These are phyloP conservation scores for Myxozyma neotropica DNA, from an alignment of 805 yeast genomes.

Conservation along the genomic window DNA sequence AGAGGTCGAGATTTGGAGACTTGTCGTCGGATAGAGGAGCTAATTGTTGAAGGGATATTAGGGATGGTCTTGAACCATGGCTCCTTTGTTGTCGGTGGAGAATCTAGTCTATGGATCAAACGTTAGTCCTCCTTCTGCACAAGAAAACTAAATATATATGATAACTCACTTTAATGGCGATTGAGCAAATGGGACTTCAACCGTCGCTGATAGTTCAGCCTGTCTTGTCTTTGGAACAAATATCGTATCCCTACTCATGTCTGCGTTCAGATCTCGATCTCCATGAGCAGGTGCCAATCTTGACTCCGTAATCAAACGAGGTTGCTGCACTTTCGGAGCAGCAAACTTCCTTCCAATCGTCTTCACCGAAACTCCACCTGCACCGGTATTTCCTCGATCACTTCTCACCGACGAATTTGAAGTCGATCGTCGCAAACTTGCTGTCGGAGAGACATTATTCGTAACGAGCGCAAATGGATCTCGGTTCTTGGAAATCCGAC, in stretches of 20 bases:
- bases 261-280: not conserved
- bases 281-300: not conserved
- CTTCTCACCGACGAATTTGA: constrained; percentile 4
- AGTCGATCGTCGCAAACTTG: not conserved
- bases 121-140: too few species aligned
- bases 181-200: not conserved
- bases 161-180: constrained; percentile 1
- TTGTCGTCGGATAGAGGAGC: constrained; percentile 9
- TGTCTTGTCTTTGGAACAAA: not conserved
- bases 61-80: constrained; percentile 8
- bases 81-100: not conserved
- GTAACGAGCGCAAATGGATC: constrained; percentile 9
- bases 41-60: constrained; percentile 2
- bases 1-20: constrained; percentile 5
- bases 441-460: constrained; percentile 1
- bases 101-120: too few species aligned
- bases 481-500: constrained; percentile 6
- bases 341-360: not conserved
- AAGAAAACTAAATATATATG: too few species aligned
- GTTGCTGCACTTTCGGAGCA: not conserved
- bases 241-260: not conserved
- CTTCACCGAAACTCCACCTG: not conserved
- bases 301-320: not conserved
- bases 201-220: not conserved
- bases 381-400: not conserved